Conservation (phyloP, 495 filamentous ascomycete species). For the Lasiosphaeria miniovina region DNA sequence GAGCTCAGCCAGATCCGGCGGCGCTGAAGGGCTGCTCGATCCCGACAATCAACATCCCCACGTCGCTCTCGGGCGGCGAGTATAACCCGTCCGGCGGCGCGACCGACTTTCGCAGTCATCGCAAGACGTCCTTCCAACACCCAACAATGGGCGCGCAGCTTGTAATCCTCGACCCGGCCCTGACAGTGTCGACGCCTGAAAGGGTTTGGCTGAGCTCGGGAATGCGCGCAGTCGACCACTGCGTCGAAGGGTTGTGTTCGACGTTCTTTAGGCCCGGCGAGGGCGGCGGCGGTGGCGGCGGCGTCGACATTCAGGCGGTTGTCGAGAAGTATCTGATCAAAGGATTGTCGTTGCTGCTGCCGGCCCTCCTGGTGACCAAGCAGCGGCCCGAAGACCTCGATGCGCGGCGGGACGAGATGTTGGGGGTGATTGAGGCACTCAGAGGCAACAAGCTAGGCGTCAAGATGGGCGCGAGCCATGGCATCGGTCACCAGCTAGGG, state of each 20-base stretch:
- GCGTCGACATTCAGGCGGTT: slow-evolving; percentile 4
- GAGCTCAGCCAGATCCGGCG: slow-evolving; percentile 4
- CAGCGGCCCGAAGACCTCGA: slow-evolving; percentile 41
- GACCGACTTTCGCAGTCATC: slow-evolving; percentile 50
- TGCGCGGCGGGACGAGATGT: slow-evolving; percentile 43
- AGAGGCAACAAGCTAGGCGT: slow-evolving; percentile 27
- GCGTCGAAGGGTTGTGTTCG: slow-evolving; percentile 57
- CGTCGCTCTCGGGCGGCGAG: slow-evolving; percentile 61
- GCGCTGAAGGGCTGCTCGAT: slow-evolving; percentile 35
- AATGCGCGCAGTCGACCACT: slow-evolving; percentile 63
- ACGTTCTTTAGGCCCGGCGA: slow-evolving; percentile 25
- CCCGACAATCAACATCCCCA: slow-evolving; percentile 61
- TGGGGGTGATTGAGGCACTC: slow-evolving; percentile 28
- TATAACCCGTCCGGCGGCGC: slow-evolving; percentile 55
- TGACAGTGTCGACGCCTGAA: slow-evolving; percentile 54
- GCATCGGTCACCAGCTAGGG: slow-evolving; percentile 66
- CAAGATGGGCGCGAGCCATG: slow-evolving; percentile 54
- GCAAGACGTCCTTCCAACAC: slow-evolving; percentile 52
- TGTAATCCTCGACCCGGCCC: slow-evolving; percentile 57
- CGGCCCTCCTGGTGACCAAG: slow-evolving; percentile 50
- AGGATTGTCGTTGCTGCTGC: slow-evolving; percentile 50
- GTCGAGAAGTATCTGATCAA: slow-evolving; percentile 27
- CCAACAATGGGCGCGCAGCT: slow-evolving; percentile 48
- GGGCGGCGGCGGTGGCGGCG: slow-evolving; percentile 33
- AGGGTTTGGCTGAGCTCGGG: slow-evolving; percentile 61